phyloP scores from a whole-genome alignment of 371 early-diverging fungal genomes.

The Mucor ambiguus region DNA sequence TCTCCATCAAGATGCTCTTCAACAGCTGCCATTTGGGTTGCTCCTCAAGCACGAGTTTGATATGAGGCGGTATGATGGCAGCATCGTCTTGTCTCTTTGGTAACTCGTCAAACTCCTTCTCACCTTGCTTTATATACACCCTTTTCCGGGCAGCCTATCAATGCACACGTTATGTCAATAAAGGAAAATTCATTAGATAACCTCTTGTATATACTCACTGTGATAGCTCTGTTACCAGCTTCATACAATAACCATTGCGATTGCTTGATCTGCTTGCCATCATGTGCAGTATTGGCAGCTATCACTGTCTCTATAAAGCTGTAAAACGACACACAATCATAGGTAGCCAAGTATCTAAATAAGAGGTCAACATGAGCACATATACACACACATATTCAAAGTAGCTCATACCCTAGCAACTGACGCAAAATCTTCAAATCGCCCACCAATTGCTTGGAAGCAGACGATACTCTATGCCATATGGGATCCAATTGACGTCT shows the following conservation, averaged over 20 bases:
- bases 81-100: not conserved
- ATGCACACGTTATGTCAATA: not conserved
- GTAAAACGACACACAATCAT: slow-evolving; percentile 90
- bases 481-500: slow-evolving; percentile 80
- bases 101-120: slow-evolving; percentile 39
- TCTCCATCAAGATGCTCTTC: slow-evolving; percentile 71
- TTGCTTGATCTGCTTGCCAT: slow-evolving; percentile 39
- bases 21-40: slow-evolving; percentile 92
- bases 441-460: slow-evolving; percentile 74
- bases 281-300: slow-evolving; percentile 49
- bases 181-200: not conserved
- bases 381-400: too few relatives aligned
- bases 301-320: slow-evolving; percentile 84
- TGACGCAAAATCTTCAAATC: slow-evolving; percentile 78
- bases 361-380: not conserved
- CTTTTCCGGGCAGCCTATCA: slow-evolving; percentile 64
- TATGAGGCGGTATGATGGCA: slow-evolving; percentile 55
- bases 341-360: slow-evolving; percentile 68
- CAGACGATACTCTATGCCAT: slow-evolving; percentile 83
- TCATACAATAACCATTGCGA: slow-evolving; percentile 87
- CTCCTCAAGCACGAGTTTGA: slow-evolving; percentile 81
- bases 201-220: slow-evolving; percentile 32
- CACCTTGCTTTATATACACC: slow-evolving; percentile 55
- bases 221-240: slow-evolving; percentile 78
- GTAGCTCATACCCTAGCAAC: slow-evolving; percentile 68